A percentile compares a stretch with the other conserved stretches of the same genome.
phyloP scores from a whole-genome alignment of 2,329 filamentous ascomycete species.

The Epichloe sibirici region DNA sequence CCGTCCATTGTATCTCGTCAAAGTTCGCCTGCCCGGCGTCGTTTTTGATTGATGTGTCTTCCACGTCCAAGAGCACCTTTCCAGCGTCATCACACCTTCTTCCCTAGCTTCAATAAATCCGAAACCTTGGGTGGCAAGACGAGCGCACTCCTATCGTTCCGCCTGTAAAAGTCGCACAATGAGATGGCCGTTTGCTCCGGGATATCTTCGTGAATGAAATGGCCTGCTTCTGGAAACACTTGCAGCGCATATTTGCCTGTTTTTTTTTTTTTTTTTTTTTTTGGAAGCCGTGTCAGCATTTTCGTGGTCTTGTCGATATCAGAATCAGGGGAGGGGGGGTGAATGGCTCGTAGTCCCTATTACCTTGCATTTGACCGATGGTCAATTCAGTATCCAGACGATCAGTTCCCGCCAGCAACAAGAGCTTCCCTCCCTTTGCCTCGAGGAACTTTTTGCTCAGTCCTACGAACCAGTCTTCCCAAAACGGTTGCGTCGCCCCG shows the following conservation, averaged over 20 bases:
- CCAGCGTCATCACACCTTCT: slow-evolving; percentile 33
- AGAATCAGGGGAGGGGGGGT: background rate
- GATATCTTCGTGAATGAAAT: slow-evolving; percentile 93
- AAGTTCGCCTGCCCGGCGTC: background rate
- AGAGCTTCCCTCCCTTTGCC: slow-evolving; percentile 69
- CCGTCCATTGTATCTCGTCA: too few relatives aligned
- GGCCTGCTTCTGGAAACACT: slow-evolving; percentile 87
- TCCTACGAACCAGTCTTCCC: slow-evolving; percentile 87
- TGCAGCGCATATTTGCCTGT: slow-evolving; percentile 83
- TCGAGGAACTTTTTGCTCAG: slow-evolving; percentile 79
- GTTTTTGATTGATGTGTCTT: background rate
- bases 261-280: background rate
- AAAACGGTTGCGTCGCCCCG: slow-evolving; percentile 73
- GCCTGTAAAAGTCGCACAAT: slow-evolving; percentile 78
- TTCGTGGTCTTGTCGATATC: slow-evolving; percentile 6
- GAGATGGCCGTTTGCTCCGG: slow-evolving; percentile 80
- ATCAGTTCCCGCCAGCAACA: slow-evolving; percentile 82
- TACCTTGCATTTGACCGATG: slow-evolving; percentile 95
- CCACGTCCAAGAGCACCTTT: too few relatives aligned
- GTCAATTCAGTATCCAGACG: slow-evolving; percentile 82
- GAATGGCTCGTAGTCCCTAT: background rate
- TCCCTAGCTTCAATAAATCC: slow-evolving; percentile 52
- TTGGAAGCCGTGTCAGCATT: background rate
- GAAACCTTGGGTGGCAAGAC: slow-evolving; percentile 88
- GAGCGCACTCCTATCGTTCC: slow-evolving; percentile 76